These are phyloP conservation scores for Blastocystis hominis DNA, from an alignment of 352 stramenopile species.

Conservation along the genomic window DNA sequence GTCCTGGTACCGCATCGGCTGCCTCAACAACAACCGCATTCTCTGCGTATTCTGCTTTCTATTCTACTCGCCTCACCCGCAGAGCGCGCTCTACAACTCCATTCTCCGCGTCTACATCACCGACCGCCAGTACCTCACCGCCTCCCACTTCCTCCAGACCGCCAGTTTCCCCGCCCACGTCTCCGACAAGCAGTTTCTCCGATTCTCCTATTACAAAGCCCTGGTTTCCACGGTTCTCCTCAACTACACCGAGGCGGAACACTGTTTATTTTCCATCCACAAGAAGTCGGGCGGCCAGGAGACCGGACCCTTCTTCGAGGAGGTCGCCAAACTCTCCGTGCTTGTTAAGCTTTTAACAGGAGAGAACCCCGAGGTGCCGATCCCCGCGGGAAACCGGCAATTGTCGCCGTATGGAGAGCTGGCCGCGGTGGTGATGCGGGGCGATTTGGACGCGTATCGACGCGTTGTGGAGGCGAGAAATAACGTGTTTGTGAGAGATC, in stretches of 20 bases:
- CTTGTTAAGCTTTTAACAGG: constrained; percentile 22
- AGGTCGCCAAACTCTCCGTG: constrained; percentile 27
- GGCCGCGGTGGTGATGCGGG: constrained; percentile 7
- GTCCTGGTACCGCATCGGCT: constrained; percentile 20
- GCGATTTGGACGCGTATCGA: not conserved
- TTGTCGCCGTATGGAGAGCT: not conserved
- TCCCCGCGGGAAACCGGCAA: not conserved
- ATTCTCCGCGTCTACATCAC: constrained; percentile 37
- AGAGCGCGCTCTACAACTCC: constrained; percentile 47
- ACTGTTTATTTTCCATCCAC: constrained; percentile 20
- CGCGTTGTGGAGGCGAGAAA: not conserved
- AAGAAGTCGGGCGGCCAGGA: constrained; percentile 4
- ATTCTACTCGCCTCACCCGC: not conserved
- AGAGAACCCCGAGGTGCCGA: not conserved
- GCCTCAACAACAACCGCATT: constrained; percentile 51
- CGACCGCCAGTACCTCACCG: constrained; percentile 27
- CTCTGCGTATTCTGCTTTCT: not conserved
- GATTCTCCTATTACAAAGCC: constrained; percentile 40
- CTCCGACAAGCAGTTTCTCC: constrained; percentile 48
- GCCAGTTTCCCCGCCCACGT: not conserved
- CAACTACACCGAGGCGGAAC: constrained; percentile 13
- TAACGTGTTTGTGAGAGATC: not conserved
- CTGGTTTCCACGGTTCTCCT: constrained; percentile 31
- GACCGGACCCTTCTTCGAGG: constrained; percentile 2
- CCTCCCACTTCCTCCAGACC: not conserved